Conservation (phyloP, 805 yeast species). For the Metschnikowia chrysomelidarum region DNA sequence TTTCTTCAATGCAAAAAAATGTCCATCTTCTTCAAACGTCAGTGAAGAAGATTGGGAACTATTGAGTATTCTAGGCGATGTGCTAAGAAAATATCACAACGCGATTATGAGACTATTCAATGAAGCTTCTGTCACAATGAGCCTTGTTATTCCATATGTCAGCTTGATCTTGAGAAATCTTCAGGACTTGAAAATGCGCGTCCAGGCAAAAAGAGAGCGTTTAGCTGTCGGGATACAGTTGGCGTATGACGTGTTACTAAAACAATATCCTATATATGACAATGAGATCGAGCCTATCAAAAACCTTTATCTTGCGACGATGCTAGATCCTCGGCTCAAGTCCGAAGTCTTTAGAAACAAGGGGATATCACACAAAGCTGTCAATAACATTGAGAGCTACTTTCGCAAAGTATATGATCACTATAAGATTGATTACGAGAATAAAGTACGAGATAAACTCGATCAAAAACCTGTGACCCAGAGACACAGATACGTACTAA, state of each 20-base stretch:
- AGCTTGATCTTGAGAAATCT: no score
- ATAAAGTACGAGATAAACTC: background rate
- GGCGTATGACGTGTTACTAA: background rate
- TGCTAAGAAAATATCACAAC: background rate
- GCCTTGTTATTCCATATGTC: background rate
- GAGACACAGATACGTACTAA: background rate
- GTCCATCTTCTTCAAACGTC: no score
- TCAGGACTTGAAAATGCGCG: no score
- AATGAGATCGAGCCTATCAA: background rate
- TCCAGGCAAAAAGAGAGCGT: no score
- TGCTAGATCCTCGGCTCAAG: constrained; percentile 2
- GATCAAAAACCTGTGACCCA: background rate
- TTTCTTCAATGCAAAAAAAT: no score
- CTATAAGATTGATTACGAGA: no score
- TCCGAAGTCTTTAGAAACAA: background rate
- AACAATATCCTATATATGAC: background rate
- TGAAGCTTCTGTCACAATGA: background rate
- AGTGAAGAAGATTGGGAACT: background rate
- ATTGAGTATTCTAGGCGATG: no score
- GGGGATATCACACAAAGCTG: background rate
- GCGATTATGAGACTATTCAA: background rate
- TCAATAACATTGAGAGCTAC: background rate
- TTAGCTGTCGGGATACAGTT: background rate
- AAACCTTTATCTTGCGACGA: background rate
- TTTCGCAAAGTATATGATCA: background rate